Evolutionary conservation across 2,329 filamentous ascomycete species (phyloP).

Genomic region (Raffaelea albimanens): DNA sequence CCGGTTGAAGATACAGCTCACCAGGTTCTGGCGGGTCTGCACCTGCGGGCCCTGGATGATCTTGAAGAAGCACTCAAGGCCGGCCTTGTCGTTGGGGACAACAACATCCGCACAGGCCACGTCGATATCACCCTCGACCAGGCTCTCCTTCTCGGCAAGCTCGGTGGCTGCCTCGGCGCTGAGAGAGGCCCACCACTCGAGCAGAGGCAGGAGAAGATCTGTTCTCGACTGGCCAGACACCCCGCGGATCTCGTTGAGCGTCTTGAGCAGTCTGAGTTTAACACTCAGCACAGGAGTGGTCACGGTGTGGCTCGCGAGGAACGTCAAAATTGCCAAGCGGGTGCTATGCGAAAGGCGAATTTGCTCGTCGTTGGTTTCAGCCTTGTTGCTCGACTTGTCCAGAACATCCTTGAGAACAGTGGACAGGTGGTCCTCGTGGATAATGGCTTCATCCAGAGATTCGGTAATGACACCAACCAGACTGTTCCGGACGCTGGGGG

Average conservation of each 20-base stretch:
- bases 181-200: constrained; percentile 59
- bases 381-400: constrained; percentile 31
- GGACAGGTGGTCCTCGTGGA: constrained; percentile 65
- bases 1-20: constrained; percentile 57
- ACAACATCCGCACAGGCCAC: constrained; percentile 39
- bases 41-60: constrained; percentile 32
- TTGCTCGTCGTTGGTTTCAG: constrained; percentile 12
- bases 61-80: constrained; percentile 42
- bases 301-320: constrained; percentile 64
- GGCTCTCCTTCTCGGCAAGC: constrained; percentile 31
- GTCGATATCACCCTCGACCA: constrained; percentile 23
- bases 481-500: constrained; percentile 45
- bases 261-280: constrained; percentile 61
- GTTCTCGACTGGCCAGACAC: constrained; percentile 61
- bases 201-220: constrained; percentile 64
- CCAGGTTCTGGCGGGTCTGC: constrained; percentile 42
- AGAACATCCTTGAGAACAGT: constrained; percentile 53
- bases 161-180: constrained; percentile 38
- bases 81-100: constrained; percentile 41
- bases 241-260: constrained; percentile 64
- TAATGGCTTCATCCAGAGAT: constrained; percentile 72
- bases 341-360: constrained; percentile 45
- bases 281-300: constrained; percentile 58
- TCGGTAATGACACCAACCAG: constrained; percentile 46
- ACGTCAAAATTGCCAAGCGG: constrained; percentile 57